Percentiles rank a stretch among this genome's conserved stretches.
Evolutionary conservation across 2,329 filamentous ascomycete species (phyloP).

Genomic region (Helminthosporium solani): DNA sequence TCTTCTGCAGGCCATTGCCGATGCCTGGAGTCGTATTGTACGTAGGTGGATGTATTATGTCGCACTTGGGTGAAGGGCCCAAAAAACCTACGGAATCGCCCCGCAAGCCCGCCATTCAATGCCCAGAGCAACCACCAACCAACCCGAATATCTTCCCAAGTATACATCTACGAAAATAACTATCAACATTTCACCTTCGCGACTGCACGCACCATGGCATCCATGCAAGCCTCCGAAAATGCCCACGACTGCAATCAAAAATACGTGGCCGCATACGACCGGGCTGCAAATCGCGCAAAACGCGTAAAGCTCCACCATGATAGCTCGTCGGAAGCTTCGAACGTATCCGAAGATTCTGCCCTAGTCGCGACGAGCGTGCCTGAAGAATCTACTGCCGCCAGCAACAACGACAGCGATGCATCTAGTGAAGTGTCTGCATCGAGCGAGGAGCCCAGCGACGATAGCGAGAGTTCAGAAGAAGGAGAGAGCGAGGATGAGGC

Average conservation of each 20-base stretch:
- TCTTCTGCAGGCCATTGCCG: background rate
- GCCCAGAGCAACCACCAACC: no score
- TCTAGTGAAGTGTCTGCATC: conserved; percentile 36
- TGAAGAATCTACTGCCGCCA: conserved; percentile 18
- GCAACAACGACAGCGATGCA: conserved; percentile 22
- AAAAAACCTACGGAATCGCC: no score
- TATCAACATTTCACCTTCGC: background rate
- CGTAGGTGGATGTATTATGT: no score
- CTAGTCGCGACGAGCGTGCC: conserved; percentile 19
- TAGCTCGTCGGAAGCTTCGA: conserved; percentile 23
- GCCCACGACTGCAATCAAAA: background rate
- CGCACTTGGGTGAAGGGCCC: no score
- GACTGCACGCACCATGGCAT: conserved; percentile 1
- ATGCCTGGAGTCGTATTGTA: no score
- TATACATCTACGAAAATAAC: background rate
- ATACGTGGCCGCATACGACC: conserved; percentile 3
- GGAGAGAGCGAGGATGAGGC: conserved; percentile 18
- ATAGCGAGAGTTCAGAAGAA: conserved; percentile 35
- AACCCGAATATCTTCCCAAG: no score
- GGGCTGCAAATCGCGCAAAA: conserved; percentile 19
- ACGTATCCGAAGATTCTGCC: conserved; percentile 20
- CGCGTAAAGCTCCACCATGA: conserved; percentile 25
- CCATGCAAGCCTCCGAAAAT: conserved; percentile 3
- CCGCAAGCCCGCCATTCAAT: no score
- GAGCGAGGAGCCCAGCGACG: conserved; percentile 41